phyloP scores from a whole-genome alignment of 1,139 yeast species.

The Candida tetrigidarum region DNA sequence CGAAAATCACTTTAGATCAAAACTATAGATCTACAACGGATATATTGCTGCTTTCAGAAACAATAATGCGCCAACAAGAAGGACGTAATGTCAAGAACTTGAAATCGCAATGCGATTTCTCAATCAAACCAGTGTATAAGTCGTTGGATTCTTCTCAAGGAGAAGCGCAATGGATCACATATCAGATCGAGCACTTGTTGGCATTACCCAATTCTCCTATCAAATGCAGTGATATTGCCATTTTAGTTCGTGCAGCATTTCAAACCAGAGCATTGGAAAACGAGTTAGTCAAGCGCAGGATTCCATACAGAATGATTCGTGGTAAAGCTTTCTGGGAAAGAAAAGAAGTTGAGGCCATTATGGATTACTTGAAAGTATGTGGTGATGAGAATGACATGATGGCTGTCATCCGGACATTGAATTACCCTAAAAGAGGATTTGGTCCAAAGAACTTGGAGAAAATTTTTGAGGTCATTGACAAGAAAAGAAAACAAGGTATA shows the following conservation, averaged over 20 bases:
- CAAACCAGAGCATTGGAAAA: conserved; percentile 65
- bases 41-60: conserved; percentile 68
- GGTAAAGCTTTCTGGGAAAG: conserved; percentile 85
- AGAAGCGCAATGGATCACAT: conserved; percentile 64
- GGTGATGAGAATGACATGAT: conserved; percentile 42
- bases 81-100: conserved; percentile 48
- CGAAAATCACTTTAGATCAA: conserved; percentile 53
- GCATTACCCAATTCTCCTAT: conserved; percentile 41
- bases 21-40: conserved; percentile 82
- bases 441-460: conserved; percentile 59
- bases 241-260: conserved; percentile 67
- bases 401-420: conserved; percentile 52
- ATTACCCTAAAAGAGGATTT: conserved; percentile 69
- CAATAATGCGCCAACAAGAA: conserved; percentile 64
- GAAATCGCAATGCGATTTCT: conserved; percentile 44
- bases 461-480: conserved; percentile 8
- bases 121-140: conserved; percentile 54
- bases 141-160: conserved; percentile 40
- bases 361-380: conserved; percentile 68
- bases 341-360: conserved; percentile 62
- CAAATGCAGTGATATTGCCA: conserved; percentile 62
- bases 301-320: conserved; percentile 70
- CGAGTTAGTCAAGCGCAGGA: conserved; percentile 52
- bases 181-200: conserved; percentile 53
- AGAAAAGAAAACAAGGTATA: background rate